phyloP scores from a whole-genome alignment of 345 rosid species.

The Ceriops decandra region DNA sequence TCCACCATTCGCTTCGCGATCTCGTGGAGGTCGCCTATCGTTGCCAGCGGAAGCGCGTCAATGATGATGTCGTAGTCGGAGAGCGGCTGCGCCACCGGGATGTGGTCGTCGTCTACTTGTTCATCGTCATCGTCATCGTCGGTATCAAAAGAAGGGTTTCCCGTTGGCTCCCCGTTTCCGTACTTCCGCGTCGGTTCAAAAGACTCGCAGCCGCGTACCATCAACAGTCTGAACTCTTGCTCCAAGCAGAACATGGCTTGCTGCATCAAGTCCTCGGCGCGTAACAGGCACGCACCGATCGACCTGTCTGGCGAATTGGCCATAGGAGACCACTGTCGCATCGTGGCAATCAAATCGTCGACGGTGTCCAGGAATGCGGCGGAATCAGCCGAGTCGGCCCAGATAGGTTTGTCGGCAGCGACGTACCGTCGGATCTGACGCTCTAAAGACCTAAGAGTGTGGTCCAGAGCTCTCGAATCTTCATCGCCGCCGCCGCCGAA shows the following conservation, averaged over 20 bases:
- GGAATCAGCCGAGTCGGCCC: constrained; percentile 81
- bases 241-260: constrained; percentile 79
- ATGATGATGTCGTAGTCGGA: constrained; percentile 70
- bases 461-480: constrained; percentile 36
- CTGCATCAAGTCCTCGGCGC: constrained; percentile 79
- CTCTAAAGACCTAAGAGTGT: constrained; percentile 45
- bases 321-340: constrained; percentile 53
- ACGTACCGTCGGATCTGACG: constrained; percentile 76
- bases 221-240: constrained; percentile 69
- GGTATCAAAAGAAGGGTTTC: constrained; percentile 42
- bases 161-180: constrained; percentile 22
- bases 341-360: constrained; percentile 55
- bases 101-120: constrained; percentile 35
- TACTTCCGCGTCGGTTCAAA: constrained; percentile 34
- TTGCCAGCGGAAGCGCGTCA: constrained; percentile 82
- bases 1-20: constrained; percentile 84
- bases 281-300: constrained; percentile 45
- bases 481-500: constrained; percentile 38
- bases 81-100: constrained; percentile 79
- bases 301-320: constrained; percentile 36
- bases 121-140: constrained; percentile 50
- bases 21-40: constrained; percentile 74
- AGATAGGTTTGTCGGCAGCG: constrained; percentile 57
- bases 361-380: constrained; percentile 67
- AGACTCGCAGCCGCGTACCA: constrained; percentile 72